Conservation (phyloP, 352 stramenopile species). For the Globisporangium cederbergense region DNA sequence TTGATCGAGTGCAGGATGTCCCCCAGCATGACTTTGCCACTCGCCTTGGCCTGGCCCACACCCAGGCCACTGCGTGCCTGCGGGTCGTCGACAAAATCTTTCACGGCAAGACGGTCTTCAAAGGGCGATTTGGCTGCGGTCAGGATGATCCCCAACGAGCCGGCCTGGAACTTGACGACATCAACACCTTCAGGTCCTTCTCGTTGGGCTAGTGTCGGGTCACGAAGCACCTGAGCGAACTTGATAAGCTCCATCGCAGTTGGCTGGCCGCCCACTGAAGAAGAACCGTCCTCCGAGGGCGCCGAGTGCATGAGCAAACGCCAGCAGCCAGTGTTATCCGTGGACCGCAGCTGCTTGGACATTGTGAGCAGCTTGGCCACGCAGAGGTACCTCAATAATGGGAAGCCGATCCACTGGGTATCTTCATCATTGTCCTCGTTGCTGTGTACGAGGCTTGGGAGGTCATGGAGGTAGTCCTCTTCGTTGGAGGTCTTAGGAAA, state of each 20-base stretch:
- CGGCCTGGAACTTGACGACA: conserved; percentile 57
- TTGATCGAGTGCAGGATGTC: conserved; percentile 83
- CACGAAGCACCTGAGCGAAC: conserved; percentile 53
- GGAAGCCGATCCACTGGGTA: conserved; percentile 50
- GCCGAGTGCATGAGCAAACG: conserved; percentile 68
- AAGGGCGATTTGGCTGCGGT: conserved; percentile 45
- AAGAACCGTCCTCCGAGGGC: conserved; percentile 18
- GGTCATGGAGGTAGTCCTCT: conserved; percentile 31
- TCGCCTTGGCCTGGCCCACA: conserved; percentile 56
- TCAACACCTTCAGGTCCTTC: conserved; percentile 32
- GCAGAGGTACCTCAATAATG: conserved; percentile 66
- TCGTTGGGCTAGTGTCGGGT: conserved; percentile 46
- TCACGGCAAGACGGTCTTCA: conserved; percentile 59
- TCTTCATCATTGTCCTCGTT: conserved; percentile 18
- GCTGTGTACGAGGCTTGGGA: conserved; percentile 25
- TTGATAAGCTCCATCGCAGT: conserved; percentile 30
- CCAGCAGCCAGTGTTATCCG: conserved; percentile 68
- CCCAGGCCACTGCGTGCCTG: conserved; percentile 19
- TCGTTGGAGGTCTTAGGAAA: conserved; percentile 38
- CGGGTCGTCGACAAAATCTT: conserved; percentile 60
- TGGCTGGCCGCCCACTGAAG: conserved; percentile 11
- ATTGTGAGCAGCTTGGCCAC: conserved; percentile 59
- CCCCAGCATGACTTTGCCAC: conserved; percentile 52
- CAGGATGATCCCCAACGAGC: conserved; percentile 70
- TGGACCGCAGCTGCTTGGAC: conserved; percentile 42